These are phyloP conservation scores for Drechslerella stenobrocha DNA, from an alignment of 2,329 filamentous ascomycete species.

Conservation along the genomic window DNA sequence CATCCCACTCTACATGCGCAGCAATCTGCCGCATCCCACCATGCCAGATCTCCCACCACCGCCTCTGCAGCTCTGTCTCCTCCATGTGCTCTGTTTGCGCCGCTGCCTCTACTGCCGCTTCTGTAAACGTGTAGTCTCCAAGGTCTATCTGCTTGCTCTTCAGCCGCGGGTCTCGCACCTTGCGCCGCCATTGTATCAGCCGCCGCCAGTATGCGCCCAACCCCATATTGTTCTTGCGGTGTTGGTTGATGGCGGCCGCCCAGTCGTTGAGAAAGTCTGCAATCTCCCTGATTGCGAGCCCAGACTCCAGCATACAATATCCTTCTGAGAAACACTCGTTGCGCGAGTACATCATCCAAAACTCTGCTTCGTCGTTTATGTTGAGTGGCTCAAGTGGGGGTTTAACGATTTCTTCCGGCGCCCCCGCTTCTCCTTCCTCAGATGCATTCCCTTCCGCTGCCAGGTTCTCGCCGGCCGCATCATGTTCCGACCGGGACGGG, in stretches of 20 bases:
- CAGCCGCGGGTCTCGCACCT: constrained; percentile 34
- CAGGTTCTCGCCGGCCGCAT: not conserved
- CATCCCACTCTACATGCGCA: constrained; percentile 39
- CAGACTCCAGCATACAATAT: constrained; percentile 32
- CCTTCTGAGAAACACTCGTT: constrained; percentile 47
- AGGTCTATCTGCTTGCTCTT: constrained; percentile 32
- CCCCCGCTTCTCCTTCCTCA: constrained; percentile 8
- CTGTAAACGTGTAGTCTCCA: constrained; percentile 26
- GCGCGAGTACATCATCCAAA: constrained; percentile 30
- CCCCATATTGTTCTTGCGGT: constrained; percentile 45
- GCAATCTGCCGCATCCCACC: constrained; percentile 42
- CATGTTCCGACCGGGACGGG: constrained; percentile 56
- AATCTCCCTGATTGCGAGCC: constrained; percentile 27
- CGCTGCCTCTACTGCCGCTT: constrained; percentile 15
- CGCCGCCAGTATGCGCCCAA: constrained; percentile 36
- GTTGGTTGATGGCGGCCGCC: constrained; percentile 29
- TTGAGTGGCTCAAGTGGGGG: constrained; percentile 15
- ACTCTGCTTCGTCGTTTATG: constrained; percentile 31
- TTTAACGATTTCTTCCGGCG: not conserved
- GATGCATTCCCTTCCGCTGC: not conserved
- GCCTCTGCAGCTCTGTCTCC: constrained; percentile 20
- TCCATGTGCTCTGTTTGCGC: constrained; percentile 11
- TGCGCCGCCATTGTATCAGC: constrained; percentile 39
- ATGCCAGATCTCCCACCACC: constrained; percentile 44
- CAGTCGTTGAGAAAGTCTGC: constrained; percentile 38